Evolutionary conservation across 192 early-diverging fungal genomes (phyloP).

Genomic region (Lunasporangiospora selenospora): DNA sequence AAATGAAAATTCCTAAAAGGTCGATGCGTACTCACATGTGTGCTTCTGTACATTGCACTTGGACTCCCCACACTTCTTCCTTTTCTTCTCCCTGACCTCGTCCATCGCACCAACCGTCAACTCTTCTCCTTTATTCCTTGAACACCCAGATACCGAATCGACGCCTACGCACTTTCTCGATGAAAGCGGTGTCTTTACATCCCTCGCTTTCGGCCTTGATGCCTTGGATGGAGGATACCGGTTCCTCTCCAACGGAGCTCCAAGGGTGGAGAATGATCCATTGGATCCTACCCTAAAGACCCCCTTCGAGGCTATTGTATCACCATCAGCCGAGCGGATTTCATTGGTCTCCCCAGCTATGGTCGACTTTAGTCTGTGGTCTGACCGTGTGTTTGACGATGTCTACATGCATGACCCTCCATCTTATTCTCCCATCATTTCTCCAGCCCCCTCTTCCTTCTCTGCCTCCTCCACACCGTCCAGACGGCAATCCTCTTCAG

Average conservation of each 20-base stretch:
- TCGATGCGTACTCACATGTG: too few relatives aligned
- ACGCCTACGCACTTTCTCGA: constrained; percentile 21
- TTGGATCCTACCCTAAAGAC: constrained; percentile 10
- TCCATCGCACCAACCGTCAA: too few relatives aligned
- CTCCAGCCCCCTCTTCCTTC: constrained; percentile 10
- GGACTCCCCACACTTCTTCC: neutral
- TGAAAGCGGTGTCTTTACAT: constrained; percentile 23
- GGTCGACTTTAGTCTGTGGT: too few relatives aligned
- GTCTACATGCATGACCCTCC: constrained; percentile 18
- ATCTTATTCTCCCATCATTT: constrained; percentile 9
- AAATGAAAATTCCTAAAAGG: too few relatives aligned
- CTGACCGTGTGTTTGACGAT: constrained; percentile 33
- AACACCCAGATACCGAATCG: constrained; percentile 21
- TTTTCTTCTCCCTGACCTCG: neutral
- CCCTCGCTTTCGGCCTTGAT: constrained; percentile 25
- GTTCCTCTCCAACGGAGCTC: constrained; percentile 13
- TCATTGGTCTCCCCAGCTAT: too few relatives aligned
- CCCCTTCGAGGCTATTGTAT: too few relatives aligned
- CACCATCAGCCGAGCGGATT: too few relatives aligned
- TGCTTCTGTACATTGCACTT: too few relatives aligned
- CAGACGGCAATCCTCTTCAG: too few relatives aligned
- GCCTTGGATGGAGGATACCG: constrained; percentile 22
- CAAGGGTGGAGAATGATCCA: constrained; percentile 6
- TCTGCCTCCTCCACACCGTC: constrained; percentile 3
- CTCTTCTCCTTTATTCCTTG: neutral